phyloP scores from a whole-genome alignment of 208 protist species.

The Strigomonas galati region DNA sequence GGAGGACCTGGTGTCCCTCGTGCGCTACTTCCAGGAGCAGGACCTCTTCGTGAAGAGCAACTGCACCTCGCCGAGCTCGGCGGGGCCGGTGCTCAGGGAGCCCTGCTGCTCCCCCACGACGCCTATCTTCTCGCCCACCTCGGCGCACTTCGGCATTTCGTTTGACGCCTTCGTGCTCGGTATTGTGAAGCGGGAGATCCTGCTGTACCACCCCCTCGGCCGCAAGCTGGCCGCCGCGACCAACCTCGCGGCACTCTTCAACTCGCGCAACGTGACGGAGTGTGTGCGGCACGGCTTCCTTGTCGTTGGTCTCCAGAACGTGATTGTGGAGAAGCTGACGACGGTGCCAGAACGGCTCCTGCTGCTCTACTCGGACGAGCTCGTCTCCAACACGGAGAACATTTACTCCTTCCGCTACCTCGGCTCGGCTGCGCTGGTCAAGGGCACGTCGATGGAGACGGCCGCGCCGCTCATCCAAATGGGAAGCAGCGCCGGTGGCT shows the following conservation, averaged over 20 bases:
- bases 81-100: background rate
- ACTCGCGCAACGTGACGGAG: constrained; percentile 72
- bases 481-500: background rate
- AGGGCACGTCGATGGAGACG: constrained; percentile 38
- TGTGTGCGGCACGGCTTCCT: constrained; percentile 81
- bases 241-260: constrained; percentile 72
- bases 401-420: constrained; percentile 86
- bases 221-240: constrained; percentile 72
- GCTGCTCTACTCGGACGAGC: constrained; percentile 66
- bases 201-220: constrained; percentile 81
- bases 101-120: background rate
- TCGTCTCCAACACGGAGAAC: constrained; percentile 62
- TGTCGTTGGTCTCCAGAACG: constrained; percentile 60
- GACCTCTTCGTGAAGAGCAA: constrained; percentile 18
- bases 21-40: constrained; percentile 72
- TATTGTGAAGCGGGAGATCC: constrained; percentile 72
- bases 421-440: constrained; percentile 41
- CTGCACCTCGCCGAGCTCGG: background rate
- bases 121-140: constrained; percentile 11
- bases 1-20: constrained; percentile 67
- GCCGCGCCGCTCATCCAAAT: constrained; percentile 24
- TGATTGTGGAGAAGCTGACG: constrained; percentile 59
- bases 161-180: constrained; percentile 85
- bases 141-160: constrained; percentile 40
- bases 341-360: constrained; percentile 51